Conservation (phyloP, 2,329 filamentous ascomycete genomes). For the Fusarium udum region DNA sequence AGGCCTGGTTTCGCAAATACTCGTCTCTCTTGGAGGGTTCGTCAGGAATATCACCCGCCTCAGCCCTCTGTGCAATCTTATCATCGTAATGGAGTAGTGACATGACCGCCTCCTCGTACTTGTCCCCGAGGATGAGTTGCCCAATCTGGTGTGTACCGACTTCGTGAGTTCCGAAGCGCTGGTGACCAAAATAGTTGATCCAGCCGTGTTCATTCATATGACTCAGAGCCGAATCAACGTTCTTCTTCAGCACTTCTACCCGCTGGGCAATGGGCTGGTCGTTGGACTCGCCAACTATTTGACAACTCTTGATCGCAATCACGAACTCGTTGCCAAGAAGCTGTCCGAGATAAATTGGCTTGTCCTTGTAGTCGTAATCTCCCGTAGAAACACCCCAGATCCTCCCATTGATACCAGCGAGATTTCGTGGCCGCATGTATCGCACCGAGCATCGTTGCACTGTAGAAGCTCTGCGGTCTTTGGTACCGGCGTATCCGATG, state of each 20-base stretch:
- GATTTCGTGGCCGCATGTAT: conserved; percentile 61
- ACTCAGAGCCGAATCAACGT: conserved; percentile 67
- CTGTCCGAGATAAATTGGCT: conserved; percentile 82
- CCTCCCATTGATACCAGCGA: conserved; percentile 73
- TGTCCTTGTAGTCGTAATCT: conserved; percentile 79
- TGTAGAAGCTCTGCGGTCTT: conserved; percentile 88
- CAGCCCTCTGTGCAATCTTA: conserved; percentile 61
- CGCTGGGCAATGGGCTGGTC: conserved; percentile 41
- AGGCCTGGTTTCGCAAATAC: conserved; percentile 78
- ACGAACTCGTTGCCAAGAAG: conserved; percentile 91
- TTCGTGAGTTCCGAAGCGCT: conserved; percentile 90
- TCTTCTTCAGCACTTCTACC: conserved; percentile 45
- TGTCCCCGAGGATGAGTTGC: conserved; percentile 80
- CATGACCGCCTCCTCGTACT: conserved; percentile 83
- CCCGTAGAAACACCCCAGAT: conserved; percentile 74
- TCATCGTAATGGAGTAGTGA: conserved; percentile 79
- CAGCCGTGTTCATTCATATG: conserved; percentile 80
- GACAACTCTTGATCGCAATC: conserved; percentile 88
- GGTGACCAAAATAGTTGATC: conserved; percentile 98
- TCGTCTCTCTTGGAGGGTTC: conserved; percentile 77
- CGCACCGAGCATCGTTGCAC: conserved; percentile 80
- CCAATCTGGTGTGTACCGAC: conserved; percentile 88
- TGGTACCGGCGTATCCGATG: conserved; percentile 84
- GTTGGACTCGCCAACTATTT: conserved; percentile 59
- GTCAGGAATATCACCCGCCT: conserved; percentile 48